Percentiles rank a stretch among this genome's conserved stretches.
phyloP scores from a whole-genome alignment of 176 grass and related monocot species.

The Ensete glaucum region DNA sequence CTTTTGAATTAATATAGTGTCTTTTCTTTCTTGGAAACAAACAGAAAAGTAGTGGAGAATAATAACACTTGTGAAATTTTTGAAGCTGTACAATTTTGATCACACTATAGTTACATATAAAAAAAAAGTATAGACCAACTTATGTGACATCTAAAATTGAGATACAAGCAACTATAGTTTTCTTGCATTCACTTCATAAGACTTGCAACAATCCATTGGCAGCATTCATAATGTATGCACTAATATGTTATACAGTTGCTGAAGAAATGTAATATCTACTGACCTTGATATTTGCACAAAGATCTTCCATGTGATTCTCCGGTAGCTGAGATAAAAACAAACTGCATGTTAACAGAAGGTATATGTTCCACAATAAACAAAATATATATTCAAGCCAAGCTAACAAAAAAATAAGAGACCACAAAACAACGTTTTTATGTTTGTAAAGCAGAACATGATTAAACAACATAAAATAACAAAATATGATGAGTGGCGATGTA shows the following conservation, averaged over 20 bases:
- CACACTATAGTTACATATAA: no score
- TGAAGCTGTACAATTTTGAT: no score
- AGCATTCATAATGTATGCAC: not conserved
- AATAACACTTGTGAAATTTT: not conserved
- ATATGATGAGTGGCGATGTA: no score
- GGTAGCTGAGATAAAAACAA: conserved; percentile 25
- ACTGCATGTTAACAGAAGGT: conserved; percentile 10
- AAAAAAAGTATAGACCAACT: not conserved
- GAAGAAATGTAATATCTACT: conserved; percentile 8
- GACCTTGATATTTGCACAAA: conserved; percentile 77
- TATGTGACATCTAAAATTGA: not conserved
- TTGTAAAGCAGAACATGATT: not conserved
- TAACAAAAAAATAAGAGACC: not conserved
- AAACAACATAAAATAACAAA: not conserved
- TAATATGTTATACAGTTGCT: not conserved
- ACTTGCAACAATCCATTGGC: not conserved
- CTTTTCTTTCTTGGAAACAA: no score
- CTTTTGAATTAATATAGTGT: no score
- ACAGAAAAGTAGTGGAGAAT: no score
- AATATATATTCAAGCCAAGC: not conserved
- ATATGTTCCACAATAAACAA: not conserved
- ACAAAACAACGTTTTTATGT: not conserved
- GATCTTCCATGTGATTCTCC: conserved; percentile 63
- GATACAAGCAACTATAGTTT: not conserved
- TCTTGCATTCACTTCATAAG: not conserved